Evolutionary conservation across 148 eudicot species (phyloP), one percentile per base, ranked within the genome.

Genomic region (Nepenthes gracilis): DNA sequence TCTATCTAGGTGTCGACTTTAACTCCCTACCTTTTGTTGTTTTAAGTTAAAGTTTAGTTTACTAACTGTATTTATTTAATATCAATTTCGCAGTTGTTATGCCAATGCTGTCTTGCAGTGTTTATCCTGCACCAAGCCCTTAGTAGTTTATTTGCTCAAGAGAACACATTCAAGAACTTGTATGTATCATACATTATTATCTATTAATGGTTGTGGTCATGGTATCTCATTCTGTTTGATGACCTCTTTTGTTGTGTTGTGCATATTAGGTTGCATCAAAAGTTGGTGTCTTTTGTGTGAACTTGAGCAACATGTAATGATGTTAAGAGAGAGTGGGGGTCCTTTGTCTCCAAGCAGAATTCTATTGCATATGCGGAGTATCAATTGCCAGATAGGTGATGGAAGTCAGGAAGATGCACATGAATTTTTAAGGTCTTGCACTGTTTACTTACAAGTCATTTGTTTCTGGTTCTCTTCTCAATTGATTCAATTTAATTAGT

Each of bases 391-490:
- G 55, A 83, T 92, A 59, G 96, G 94, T 58, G 86, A 85, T 43
- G 97, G 96, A 59, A 88, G 96, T 74, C 96, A 92, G 74, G 97
- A 92, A 85, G 97, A 92, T 70, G 97, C 97, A 47, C 97, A 92
- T 72, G 97, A 92, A 78, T 92, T 88, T 70, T 85, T 92, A 67
- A 81, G 97, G 97, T 92, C 60, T 62, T 71, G 34, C 69, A 37
- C 54, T 54, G 47, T 59, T 11, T 67, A 51, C 57, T 36, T 37
- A 34, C 53, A 37, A 23, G 34, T 60, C 9, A 33, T 53, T 59
- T 61, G 35, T 64, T 64, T 36, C 2, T 58, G 43, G 33, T 45
- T 55, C 53, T 63, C 33, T 35, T 54, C 10, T 13, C 35, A n/a
- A 55, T 8, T 4, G 9, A 38, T 35, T 4, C n/a, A 60, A 54